Evolutionary conservation across 1,284 basidiomycete species (phyloP), one percentile per base, ranked within the genome.

Genomic region (Ceratobasidium sp.): DNA sequence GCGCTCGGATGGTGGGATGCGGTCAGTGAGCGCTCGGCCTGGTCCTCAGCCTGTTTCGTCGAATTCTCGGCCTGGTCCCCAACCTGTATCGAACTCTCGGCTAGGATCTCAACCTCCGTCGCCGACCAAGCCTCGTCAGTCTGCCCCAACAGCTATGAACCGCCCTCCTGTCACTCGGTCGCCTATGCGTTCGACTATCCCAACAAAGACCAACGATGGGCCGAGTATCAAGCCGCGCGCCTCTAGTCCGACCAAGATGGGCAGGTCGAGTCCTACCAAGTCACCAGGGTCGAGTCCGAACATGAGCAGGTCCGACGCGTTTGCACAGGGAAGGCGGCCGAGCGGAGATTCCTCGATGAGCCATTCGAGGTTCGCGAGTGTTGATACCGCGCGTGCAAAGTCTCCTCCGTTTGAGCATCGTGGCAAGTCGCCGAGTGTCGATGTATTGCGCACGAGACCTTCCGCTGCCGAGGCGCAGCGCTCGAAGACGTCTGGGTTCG

Each of bases 121-220:
- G 5, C 57, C 57, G 4, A 59, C 59, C 7, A 66, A 66, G 21
- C 63, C 63, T 1, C 47, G 63, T 3, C 35, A 38, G 21, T 66
- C 63, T 16, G 49, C 63, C 21, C 63, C 63, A 4, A 54, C 49
- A 23, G 47, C 63, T 11, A 66, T 46, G 5, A 35, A 35, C 14
- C 61, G 63, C 8, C 54, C 49, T 23, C n/a, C n/a, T n/a, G n/a
- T n/a, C n/a, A 52, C 49, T 8, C 49, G 49, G 11, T 63, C 63
- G 1, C 63, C 63, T 1, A 41, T 66, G 8, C 63, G 63, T 21
- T 52, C 63, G 2, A 66, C 63, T 8, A 54, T 66, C 38, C 63
- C 63, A 14, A 66, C 63, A 47, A 66, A 66, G 49, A 66, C 63
- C 16, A 66, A 66, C 32, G 63, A 66, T 32, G 63, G 63, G 18